A percentile compares a stretch with the other conserved stretches of the same genome.
Evolutionary conservation across 2,329 filamentous ascomycete species (phyloP).

Genomic region (Canariomyces notabilis): DNA sequence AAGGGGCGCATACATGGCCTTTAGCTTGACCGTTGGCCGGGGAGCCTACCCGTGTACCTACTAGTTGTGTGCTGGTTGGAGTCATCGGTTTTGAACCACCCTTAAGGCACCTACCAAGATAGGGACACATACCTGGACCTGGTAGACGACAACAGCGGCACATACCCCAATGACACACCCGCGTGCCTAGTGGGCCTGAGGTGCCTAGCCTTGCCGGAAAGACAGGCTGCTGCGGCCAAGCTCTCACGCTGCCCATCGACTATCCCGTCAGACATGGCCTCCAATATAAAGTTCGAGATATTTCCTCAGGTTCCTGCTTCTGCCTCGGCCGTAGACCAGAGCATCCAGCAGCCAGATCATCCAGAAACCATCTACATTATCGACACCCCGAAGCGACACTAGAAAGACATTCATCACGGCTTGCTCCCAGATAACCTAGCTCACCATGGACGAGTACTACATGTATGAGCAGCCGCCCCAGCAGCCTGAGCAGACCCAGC

Average conservation of each 20-base stretch:
- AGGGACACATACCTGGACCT: neutral
- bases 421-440: neutral
- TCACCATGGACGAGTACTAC: slow-evolving; percentile 18
- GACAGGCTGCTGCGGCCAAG: slow-evolving; percentile 9
- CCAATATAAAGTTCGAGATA: neutral
- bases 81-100: slow-evolving; percentile 10
- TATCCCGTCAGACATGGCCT: neutral
- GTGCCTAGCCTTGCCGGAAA: slow-evolving; percentile 12
- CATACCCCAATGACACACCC: slow-evolving; percentile 5
- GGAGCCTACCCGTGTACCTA: too few relatives aligned
- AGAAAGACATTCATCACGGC: neutral
- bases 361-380: neutral
- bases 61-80: slow-evolving; percentile 2
- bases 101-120: neutral
- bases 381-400: neutral
- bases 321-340: too few relatives aligned
- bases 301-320: neutral
- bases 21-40: too few relatives aligned
- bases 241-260: neutral
- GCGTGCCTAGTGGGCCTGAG: slow-evolving; percentile 2
- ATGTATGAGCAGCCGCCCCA: slow-evolving; percentile 3
- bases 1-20: too few relatives aligned
- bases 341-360: too few relatives aligned
- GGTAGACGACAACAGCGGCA: slow-evolving; percentile 1
- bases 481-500: slow-evolving; percentile 8